Evolutionary conservation across 176 grass and related monocot species (phyloP), one percentile per base, ranked within the genome.

Genomic region (Eleusine coracana): DNA sequence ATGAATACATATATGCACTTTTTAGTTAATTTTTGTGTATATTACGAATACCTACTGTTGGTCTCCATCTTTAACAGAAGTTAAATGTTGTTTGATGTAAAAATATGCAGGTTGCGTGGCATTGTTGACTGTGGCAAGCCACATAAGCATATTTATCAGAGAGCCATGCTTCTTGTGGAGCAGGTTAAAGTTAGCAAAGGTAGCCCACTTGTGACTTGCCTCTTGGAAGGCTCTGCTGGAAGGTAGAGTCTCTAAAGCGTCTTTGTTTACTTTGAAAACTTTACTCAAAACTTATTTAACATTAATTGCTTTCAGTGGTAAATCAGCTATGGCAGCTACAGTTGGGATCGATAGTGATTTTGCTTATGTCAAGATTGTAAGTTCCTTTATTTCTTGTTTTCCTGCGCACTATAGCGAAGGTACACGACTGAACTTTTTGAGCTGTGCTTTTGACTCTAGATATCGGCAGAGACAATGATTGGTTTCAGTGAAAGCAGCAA

Each of bases 291-390:
- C 37, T 78, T 42, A 70, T 66, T 78, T 27, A 50, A 71, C 28
- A 68, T 87, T 21, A 62, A 70, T 64, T 71, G 31, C 10, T 16
- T 44, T 73, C 84, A 90, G 92, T 89, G 92, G 92, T 58, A 94
- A 94, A 76, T 82, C 92, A 10, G 86, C 92, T 28, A 94, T 89
- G 86, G 89, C 92, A 58, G 89, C 89, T 31, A 92, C 91, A 73
- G 85, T 96, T 80, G 93, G 91, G 80, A 74, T 98, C 79, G 91
- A 98, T 83, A 96, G 86, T 87, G 96, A 98, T 85, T 98, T 98
- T 82, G 90, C 96, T 66, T 98, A 84, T 76, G 89, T 98, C 36
- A 98, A 98, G 85, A 92, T 98, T 74, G 96, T 98, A 91, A 93
- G 96, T 88, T 75, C 18, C 79, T 83, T 73, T 48, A 60, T 51